phyloP scores from a whole-genome alignment of 495 filamentous ascomycete species.

The Haplographium delicatum region DNA sequence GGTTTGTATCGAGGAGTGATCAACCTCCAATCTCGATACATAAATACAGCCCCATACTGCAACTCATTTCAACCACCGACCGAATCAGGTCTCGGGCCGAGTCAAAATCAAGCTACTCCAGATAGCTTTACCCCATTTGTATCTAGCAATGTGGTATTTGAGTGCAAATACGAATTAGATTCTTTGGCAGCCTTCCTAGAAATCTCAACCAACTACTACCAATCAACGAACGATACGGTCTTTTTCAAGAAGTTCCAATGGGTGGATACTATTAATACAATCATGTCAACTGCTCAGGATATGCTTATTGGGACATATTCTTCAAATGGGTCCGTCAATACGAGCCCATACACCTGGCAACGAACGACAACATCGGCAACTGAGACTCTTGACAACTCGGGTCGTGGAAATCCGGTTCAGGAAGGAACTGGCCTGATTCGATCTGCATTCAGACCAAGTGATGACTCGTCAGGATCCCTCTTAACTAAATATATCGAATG shows the following conservation, averaged over 20 bases:
- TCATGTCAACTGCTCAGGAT: conserved; percentile 43
- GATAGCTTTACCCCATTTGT: conserved; percentile 34
- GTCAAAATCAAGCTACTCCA: conserved; percentile 30
- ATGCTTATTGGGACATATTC: conserved; percentile 54
- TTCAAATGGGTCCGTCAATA: conserved; percentile 44
- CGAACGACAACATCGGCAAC: conserved; percentile 46
- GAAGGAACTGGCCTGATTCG: conserved; percentile 55
- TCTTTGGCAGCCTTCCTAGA: conserved; percentile 60
- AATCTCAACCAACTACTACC: conserved; percentile 52
- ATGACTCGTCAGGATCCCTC: conserved; percentile 43
- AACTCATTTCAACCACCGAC: conserved; percentile 60
- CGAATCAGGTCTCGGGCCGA: conserved; percentile 43
- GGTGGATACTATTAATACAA: conserved; percentile 42
- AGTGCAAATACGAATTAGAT: conserved; percentile 66
- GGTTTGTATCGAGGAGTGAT: conserved; percentile 58
- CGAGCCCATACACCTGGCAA: conserved; percentile 51
- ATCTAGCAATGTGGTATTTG: conserved; percentile 36
- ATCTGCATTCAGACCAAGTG: conserved; percentile 59
- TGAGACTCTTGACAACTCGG: conserved; percentile 56
- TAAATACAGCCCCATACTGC: conserved; percentile 55
- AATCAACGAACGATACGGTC: conserved; percentile 47
- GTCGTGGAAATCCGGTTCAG: conserved; percentile 52
- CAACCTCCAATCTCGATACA: conserved; percentile 59
- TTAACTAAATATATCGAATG: background rate
- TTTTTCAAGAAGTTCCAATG: conserved; percentile 56